Evolutionary conservation across 441 rosid genomes (phyloP).

Genomic region (Raphanus hybrid): DNA sequence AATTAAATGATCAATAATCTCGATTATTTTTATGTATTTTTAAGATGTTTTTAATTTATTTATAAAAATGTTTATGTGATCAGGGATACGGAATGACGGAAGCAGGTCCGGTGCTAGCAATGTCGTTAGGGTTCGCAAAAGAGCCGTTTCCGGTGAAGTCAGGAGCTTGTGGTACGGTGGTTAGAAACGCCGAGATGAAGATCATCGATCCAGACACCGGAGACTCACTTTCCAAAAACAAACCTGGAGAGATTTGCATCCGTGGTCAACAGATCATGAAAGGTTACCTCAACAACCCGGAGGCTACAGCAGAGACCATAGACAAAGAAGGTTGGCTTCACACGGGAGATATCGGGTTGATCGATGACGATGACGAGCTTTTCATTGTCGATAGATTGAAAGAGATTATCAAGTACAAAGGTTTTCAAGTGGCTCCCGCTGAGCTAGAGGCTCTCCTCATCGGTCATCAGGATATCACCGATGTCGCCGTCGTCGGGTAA

Average conservation of each 20-base stretch:
- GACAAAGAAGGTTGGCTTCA: slow-evolving; percentile 89
- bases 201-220: slow-evolving; percentile 75
- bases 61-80: slow-evolving; percentile 7
- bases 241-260: slow-evolving; percentile 83
- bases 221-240: slow-evolving; percentile 56
- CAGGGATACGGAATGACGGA: slow-evolving; percentile 96
- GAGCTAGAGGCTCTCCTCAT: slow-evolving; percentile 87
- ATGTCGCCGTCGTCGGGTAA: slow-evolving; percentile 88
- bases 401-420: slow-evolving; percentile 85
- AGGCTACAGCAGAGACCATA: slow-evolving; percentile 65
- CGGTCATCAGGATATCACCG: slow-evolving; percentile 64
- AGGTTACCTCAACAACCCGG: slow-evolving; percentile 80
- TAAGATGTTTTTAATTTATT: not conserved
- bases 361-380: slow-evolving; percentile 80
- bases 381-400: slow-evolving; percentile 85
- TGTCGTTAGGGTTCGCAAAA: slow-evolving; percentile 81
- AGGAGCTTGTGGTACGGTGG: slow-evolving; percentile 89
- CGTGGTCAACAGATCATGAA: slow-evolving; percentile 85
- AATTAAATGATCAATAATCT: not conserved
- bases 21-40: not conserved
- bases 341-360: slow-evolving; percentile 79
- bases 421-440: slow-evolving; percentile 91
- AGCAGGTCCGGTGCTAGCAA: slow-evolving; percentile 79
- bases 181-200: slow-evolving; percentile 89
- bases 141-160: slow-evolving; percentile 72